Percentiles rank a stretch among this genome's conserved stretches.
phyloP scores from a whole-genome alignment of 2,329 filamentous ascomycete genomes.

The Ophiocordyceps camponoti-rufipedis region DNA sequence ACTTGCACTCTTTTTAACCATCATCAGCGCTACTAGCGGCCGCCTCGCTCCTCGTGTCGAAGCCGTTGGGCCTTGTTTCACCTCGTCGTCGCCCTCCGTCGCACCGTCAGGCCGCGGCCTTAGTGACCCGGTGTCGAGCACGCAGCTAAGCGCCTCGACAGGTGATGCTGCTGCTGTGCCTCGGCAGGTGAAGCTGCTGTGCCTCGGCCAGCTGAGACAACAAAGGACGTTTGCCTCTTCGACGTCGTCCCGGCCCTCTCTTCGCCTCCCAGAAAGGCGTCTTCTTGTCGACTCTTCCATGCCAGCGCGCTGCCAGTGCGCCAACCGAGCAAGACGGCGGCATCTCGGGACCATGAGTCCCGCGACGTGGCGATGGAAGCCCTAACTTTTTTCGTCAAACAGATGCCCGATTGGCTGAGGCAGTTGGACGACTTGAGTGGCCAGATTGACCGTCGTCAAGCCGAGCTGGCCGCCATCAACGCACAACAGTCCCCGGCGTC shows the following conservation, averaged over 20 bases:
- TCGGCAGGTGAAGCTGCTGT: background rate
- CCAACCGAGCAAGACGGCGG: constrained; percentile 14
- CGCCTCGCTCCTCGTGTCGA: background rate
- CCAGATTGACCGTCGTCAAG: constrained; percentile 43
- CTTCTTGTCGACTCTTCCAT: background rate
- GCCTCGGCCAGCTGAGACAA: background rate
- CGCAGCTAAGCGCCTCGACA: background rate
- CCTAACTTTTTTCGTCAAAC: constrained; percentile 31
- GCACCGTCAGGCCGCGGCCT: background rate
- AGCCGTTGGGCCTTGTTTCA: background rate
- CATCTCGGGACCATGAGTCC: constrained; percentile 10
- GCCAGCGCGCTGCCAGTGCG: constrained; percentile 12
- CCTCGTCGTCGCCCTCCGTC: background rate
- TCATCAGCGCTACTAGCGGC: background rate
- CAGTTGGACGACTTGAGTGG: constrained; percentile 40
- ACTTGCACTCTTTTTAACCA: background rate
- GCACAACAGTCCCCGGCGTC: constrained; percentile 9
- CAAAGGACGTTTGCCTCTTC: background rate
- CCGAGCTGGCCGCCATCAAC: constrained; percentile 34
- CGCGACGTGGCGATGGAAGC: constrained; percentile 32
- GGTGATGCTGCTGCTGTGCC: background rate
- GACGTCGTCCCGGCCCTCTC: too few relatives aligned
- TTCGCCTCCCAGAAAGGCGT: too few relatives aligned
- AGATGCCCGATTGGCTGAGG: constrained; percentile 41
- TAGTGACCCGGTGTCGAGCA: background rate